Base-by-base conservation (phyloP, 108 stramenopile species). In the Cyclotella choctawhatcheeana region DNA sequence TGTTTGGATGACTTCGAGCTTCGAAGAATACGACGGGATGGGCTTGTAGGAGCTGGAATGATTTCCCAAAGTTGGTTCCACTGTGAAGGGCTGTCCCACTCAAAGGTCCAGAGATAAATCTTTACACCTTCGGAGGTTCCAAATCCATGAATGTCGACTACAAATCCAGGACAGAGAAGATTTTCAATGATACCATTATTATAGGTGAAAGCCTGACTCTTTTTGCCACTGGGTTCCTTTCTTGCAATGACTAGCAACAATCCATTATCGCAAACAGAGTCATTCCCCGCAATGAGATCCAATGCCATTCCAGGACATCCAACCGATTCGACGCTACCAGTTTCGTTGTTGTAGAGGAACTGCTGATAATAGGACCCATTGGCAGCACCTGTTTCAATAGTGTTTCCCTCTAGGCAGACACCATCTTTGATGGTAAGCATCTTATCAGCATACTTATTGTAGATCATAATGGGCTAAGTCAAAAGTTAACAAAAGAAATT, bases 301-400 rank as follows among this genome's bases (percentile, higher is more conserved):
- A 48, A n/a, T 17, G 17, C 47, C 47, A 48, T 48, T 48, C 47
- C 47, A 48, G 47, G 47, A n/a, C 47, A 48, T 4, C n/a, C 4
- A 10, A 17, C n/a, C 4, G 47, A 48, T 48, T 48, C 47, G 18
- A 48, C 12, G 18, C 47, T 48, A 17, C n/a, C 8, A 48, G 8
- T n/a, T n/a, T n/a, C 18, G n/a, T 40, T 12, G 12, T 40, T 40
- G 37, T n/a, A n/a, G n/a, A n/a, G n/a, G n/a, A 40, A 40, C 37
- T 40, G 6, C 37, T 12, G 12, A 40, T 40, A 12, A 6, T 40
- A 12, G 8, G 8, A 40, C n/a, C n/a, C n/a, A n/a, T n/a, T n/a
- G 47, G 16, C 47, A 48, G 4, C n/a, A n/a, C n/a, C 47, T n/a
- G 4, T n/a, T n/a, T n/a, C 4, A 10, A 48, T 10, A 10, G 12